phyloP scores from a whole-genome alignment of 1,284 basidiomycete species.

The Boletus sp. region DNA sequence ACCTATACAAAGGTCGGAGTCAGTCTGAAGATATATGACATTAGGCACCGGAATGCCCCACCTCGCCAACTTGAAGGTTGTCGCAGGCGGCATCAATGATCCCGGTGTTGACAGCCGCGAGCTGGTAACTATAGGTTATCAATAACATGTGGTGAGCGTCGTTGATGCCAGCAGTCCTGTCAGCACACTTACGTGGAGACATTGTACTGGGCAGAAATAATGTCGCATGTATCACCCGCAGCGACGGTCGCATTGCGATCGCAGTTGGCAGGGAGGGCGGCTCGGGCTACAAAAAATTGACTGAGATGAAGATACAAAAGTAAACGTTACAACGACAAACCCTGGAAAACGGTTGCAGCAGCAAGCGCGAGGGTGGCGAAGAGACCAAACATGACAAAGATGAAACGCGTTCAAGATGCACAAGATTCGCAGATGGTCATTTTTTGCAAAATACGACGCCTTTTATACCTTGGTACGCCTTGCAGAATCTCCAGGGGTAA shows the following conservation, averaged over 20 bases:
- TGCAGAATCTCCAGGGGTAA: background rate
- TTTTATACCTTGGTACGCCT: slow-evolving; percentile 28
- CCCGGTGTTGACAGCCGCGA: slow-evolving; percentile 42
- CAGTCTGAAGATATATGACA: background rate
- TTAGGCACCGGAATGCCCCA: slow-evolving; percentile 12
- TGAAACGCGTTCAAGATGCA: background rate
- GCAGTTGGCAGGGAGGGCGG: slow-evolving; percentile 37
- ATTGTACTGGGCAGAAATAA: slow-evolving; percentile 47
- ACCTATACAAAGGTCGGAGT: slow-evolving; percentile 15
- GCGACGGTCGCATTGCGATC: slow-evolving; percentile 45
- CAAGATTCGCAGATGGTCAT: background rate
- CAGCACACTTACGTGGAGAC: slow-evolving; percentile 45
- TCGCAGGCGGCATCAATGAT: slow-evolving; percentile 41
- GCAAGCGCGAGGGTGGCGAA: slow-evolving; percentile 21
- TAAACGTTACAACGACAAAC: slow-evolving; percentile 16
- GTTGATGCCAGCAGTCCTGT: background rate
- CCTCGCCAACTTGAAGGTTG: slow-evolving; percentile 42
- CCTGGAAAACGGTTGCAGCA: slow-evolving; percentile 17
- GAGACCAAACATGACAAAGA: slow-evolving; percentile 26
- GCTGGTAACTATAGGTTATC: slow-evolving; percentile 42
- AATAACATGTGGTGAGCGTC: background rate
- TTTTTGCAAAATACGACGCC: background rate
- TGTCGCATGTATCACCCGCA: slow-evolving; percentile 34
- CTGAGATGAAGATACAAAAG: background rate
- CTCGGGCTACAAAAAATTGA: slow-evolving; percentile 17